Evolutionary conservation across 148 eudicot genomes (phyloP), one percentile per base, ranked within the genome.

Genomic region (Fagopyrum tataricum): DNA sequence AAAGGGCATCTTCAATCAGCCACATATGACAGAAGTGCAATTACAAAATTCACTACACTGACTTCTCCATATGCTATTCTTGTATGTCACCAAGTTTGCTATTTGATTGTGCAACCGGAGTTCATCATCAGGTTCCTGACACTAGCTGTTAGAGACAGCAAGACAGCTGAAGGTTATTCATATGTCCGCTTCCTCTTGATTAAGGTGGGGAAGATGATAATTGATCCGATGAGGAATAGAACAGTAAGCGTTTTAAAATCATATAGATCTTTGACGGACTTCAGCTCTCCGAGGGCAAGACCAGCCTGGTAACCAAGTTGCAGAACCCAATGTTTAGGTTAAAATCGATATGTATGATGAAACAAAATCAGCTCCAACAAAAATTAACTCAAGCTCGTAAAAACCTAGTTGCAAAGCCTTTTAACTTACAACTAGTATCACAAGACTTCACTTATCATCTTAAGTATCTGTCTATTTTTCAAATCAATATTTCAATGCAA

Each of bases 261-360:
- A 55, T 95, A 95, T 15, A 95, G 85, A 85, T 95, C 99, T 88
- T 95, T 95, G 44, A 95, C 89, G 2, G 99, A 95, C 81, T 95
- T 91, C 76, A 95, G 86, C 66, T 95, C 99, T 52, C 99, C 99
- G n/a, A 95, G 96, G 71, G 99, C 92, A 80, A 95, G 93, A 55
- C 99, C 99, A 76, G 99, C 99, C 99, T 95, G 88, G 62, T 40
- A 51, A 39, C 48, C 26, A 43, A 43, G 52, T 42, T 43, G 52
- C 72, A 69, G 23, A 64, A 64, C 9, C 42, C 41, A 61, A 61
- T 26, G 42, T 61, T 31, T 26, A 61, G 15, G 41, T 61, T 61
- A 3, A 13, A 5, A 14, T 1, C 26, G 20, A 55, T 10, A 2
- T 18, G 8, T 18, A 55, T 55, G 26, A 13, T 11, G 26, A 55